A percentile compares a stretch with the other conserved stretches of the same genome.
These are phyloP conservation scores for Leucocoprinus sp. DNA, from an alignment of 768 basidiomycete genomes.

Conservation along the genomic window DNA sequence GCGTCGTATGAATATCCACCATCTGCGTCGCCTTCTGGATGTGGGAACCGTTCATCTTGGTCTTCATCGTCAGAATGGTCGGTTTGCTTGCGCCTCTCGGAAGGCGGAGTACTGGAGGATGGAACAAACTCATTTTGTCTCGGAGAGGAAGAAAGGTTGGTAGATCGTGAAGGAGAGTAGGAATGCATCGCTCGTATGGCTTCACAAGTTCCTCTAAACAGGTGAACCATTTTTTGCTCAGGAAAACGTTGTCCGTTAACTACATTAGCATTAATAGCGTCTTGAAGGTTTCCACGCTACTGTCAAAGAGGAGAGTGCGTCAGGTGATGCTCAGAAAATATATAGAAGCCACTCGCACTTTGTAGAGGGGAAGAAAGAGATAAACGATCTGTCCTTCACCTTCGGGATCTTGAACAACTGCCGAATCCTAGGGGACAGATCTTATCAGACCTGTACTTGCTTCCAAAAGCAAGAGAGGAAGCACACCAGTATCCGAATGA, in stretches of 20 bases:
- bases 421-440: conserved; percentile 61
- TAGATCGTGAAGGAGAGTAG: conserved; percentile 48
- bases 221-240: conserved; percentile 78
- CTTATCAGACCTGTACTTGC: neutral
- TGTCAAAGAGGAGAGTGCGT: neutral
- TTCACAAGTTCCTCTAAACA: conserved; percentile 92
- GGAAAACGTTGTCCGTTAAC: conserved; percentile 78
- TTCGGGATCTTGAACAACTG: conserved; percentile 87
- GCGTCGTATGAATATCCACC: conserved; percentile 66
- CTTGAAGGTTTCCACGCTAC: conserved; percentile 90
- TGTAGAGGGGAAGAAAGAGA: conserved; percentile 90
- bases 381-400: conserved; percentile 95
- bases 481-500: conserved; percentile 83
- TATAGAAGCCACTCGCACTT: conserved; percentile 36
- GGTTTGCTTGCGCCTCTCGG: conserved; percentile 17
- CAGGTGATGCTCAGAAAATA: neutral
- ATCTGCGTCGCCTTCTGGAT: conserved; percentile 67
- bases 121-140: conserved; percentile 2
- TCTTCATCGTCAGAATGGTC: conserved; percentile 36
- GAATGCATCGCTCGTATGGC: conserved; percentile 94
- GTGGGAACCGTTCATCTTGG: conserved; percentile 64
- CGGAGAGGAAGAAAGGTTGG: conserved; percentile 20
- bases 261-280: conserved; percentile 81
- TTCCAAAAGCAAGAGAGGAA: neutral
- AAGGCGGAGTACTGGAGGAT: conserved; percentile 11